Evolutionary conservation across 805 yeast genomes (phyloP), one percentile per base, ranked within the genome.

Genomic region (Yarrowia porcina): DNA sequence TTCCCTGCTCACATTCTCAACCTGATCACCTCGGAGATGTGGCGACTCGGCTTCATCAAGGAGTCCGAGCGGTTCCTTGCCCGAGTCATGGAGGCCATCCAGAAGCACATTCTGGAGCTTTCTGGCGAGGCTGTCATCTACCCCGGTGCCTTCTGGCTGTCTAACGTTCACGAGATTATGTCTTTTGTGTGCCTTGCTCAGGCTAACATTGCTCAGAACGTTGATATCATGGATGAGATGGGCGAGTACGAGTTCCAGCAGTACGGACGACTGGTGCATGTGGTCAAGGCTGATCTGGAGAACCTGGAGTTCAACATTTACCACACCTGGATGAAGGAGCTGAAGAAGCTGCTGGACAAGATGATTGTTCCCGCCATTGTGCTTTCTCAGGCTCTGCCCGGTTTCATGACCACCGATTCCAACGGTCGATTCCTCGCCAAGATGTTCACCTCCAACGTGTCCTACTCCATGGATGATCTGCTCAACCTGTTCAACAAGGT

Each of bases 1-100:
- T 94, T 91, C 85, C 99, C 99, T 27, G 94, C 97, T 1, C 85
- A 97, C 79, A 90, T 94, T 67, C 85, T 94, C 70, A 93, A 94
- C 70, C 88, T 94, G 67, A 87, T 93, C 33, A 79, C 93, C 67
- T 87, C 96, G 70, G 99, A 94, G 74, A 91, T 94, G 98, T 94
- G 99, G 99, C 83, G 98, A 76, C 80, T 93, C 52, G 98, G 98
- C 1, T 82, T 91, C 70, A 90, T 97, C 15, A 85, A 88, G 67
- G 97, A 93, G 74, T 86, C 93, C 72, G 98, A 94, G 77, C 86
- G 85, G 63, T 89, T 94, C 72, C 78, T 94, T 66, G 97, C 97
- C 50, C 92, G 88, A 72, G 96, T 91, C 2, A 81, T 93, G 72
- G 83, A 89, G 28, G 88, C 89, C 1, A 90, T 94, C 68, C 98